Evolutionary conservation across 2,329 filamentous ascomycete species (phyloP).

Genomic region (Ustulina deusta): DNA sequence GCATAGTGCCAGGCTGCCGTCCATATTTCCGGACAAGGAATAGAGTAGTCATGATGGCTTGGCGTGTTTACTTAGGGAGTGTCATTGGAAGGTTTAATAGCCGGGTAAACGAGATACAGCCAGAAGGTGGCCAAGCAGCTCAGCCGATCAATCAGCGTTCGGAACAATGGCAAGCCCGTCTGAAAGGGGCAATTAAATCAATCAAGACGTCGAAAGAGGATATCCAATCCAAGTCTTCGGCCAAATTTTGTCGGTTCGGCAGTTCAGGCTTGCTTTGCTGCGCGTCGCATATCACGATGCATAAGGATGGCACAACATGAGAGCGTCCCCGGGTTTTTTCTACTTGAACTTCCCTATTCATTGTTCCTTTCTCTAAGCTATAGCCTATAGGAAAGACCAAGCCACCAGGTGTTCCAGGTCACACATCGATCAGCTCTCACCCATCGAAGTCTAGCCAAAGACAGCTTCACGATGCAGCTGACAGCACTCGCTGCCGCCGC

Average conservation of each 20-base stretch:
- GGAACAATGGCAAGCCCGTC: conserved; percentile 43
- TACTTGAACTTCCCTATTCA: conserved; percentile 40
- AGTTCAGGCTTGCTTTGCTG: conserved; percentile 42
- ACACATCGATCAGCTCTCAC: conserved; percentile 16
- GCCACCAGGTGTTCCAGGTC: conserved; percentile 12
- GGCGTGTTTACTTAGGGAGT: conserved; percentile 45
- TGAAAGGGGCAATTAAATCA: conserved; percentile 46
- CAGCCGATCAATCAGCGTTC: conserved; percentile 47
- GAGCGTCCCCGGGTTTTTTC: conserved; percentile 42
- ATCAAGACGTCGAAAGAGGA: conserved; percentile 43
- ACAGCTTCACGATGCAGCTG: conserved; percentile 51
- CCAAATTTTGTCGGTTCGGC: conserved; percentile 44
- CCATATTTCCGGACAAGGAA: conserved; percentile 30
- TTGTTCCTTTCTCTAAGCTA: conserved; percentile 31
- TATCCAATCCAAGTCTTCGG: conserved; percentile 45
- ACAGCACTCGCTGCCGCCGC: conserved; percentile 49
- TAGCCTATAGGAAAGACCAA: conserved; percentile 11
- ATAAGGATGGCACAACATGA: conserved; percentile 44
- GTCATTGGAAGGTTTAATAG: conserved; percentile 49
- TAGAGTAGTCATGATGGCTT: conserved; percentile 28
- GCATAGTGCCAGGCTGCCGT: conserved; percentile 12
- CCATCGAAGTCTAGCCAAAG: conserved; percentile 9
- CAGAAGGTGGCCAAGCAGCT: conserved; percentile 44
- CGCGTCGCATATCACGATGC: conserved; percentile 39
- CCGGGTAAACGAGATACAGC: conserved; percentile 50